Conservation (phyloP, 805 yeast genomes). For the Candida ponderosae region DNA sequence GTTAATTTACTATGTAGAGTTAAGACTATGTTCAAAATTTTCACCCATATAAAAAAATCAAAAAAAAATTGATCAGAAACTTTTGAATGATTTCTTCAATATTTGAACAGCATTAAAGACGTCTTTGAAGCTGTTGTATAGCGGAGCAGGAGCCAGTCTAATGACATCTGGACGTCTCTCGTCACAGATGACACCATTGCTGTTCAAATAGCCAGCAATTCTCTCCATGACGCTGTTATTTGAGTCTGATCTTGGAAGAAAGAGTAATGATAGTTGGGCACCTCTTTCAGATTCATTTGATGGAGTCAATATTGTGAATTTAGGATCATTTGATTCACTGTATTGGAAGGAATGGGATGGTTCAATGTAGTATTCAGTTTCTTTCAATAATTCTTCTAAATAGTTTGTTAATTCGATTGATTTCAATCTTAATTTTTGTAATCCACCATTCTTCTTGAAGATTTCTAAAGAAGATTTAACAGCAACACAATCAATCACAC, state of each 20-base stretch:
- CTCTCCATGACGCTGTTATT: conserved; percentile 50
- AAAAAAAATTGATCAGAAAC: too few species aligned
- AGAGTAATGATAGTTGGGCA: conserved; percentile 72
- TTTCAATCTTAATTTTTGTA: conserved; percentile 45
- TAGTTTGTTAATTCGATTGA: conserved; percentile 50
- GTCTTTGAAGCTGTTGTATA: conserved; percentile 73
- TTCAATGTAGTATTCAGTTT: conserved; percentile 38
- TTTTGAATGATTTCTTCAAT: conserved; percentile 34
- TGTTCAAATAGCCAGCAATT: conserved; percentile 40
- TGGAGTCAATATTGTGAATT: conserved; percentile 75
- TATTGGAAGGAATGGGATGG: conserved; percentile 16
- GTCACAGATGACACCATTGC: conserved; percentile 68
- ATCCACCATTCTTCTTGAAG: conserved; percentile 56
- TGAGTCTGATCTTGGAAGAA: conserved; percentile 36
- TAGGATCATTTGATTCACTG: conserved; percentile 16
- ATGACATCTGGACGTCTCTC: conserved; percentile 90
- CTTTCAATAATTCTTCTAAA: conserved; percentile 38
- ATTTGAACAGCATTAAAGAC: conserved; percentile 37
- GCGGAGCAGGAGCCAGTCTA: conserved; percentile 78
- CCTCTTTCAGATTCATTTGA: conserved; percentile 52
- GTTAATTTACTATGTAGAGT: too few species aligned
- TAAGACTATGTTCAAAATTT: too few species aligned
- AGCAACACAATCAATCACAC: conserved; percentile 78
- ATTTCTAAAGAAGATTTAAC: conserved; percentile 58
- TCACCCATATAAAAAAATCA: too few species aligned